phyloP scores from a whole-genome alignment of 2,329 filamentous ascomycete genomes.

The Thielaviopsis ethacetica region DNA sequence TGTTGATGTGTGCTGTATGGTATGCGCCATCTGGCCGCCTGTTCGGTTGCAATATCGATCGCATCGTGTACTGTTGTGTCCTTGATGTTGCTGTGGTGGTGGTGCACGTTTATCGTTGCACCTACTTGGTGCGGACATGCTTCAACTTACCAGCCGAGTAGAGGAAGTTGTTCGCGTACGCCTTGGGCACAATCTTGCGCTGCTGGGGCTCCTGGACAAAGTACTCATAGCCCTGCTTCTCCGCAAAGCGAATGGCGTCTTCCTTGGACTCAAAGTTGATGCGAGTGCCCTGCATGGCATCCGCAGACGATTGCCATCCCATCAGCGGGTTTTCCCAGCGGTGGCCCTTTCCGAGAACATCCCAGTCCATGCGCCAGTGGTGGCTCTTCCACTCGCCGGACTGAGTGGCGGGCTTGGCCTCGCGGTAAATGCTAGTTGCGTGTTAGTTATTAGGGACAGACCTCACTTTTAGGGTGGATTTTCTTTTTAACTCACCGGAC shows the following conservation, averaged over 20 bases:
- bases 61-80: neutral
- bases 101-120: neutral
- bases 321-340: constrained; percentile 98
- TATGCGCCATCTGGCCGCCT: neutral
- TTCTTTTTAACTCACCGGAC: constrained; percentile 67
- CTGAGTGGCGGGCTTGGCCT: constrained; percentile 87
- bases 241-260: constrained; percentile 83
- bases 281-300: constrained; percentile 87
- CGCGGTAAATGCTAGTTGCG: constrained; percentile 66
- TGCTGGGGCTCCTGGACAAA: constrained; percentile 94
- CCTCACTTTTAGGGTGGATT: neutral
- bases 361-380: constrained; percentile 98
- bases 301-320: constrained; percentile 93
- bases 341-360: constrained; percentile 78
- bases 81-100: neutral
- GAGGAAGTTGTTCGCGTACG: constrained; percentile 92
- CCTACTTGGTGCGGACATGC: constrained; percentile 64
- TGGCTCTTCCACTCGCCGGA: constrained; percentile 74
- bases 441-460: neutral
- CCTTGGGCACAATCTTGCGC: constrained; percentile 74
- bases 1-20: neutral
- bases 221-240: constrained; percentile 99
- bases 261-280: constrained; percentile 86
- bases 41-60: neutral
- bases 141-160: constrained; percentile 79